Evolutionary conservation across 352 stramenopile species (phyloP).

Genomic region (Phytophthora colocasiae): DNA sequence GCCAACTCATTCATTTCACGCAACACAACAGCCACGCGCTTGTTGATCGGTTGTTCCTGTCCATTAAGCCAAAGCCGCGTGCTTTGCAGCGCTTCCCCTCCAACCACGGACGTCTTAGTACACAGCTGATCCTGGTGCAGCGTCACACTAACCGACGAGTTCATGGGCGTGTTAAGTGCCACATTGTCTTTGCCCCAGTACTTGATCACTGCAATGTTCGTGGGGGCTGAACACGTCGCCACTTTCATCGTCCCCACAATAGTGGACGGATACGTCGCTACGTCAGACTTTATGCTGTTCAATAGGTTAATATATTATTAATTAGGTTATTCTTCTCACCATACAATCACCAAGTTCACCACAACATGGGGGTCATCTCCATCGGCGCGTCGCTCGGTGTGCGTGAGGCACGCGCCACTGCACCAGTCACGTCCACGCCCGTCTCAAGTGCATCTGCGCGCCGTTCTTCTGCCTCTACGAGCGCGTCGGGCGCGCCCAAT

Average conservation of each 20-base stretch:
- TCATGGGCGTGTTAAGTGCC: constrained; percentile 96
- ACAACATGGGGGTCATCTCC: constrained; percentile 79
- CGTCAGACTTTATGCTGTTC: neutral
- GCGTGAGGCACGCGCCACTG: constrained; percentile 31
- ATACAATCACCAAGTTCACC: constrained; percentile 1
- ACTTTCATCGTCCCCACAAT: constrained; percentile 44
- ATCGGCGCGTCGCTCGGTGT: constrained; percentile 81
- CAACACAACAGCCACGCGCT: constrained; percentile 84
- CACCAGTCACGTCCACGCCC: neutral
- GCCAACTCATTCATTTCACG: constrained; percentile 68
- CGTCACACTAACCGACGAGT: constrained; percentile 97
- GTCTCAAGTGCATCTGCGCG: constrained; percentile 2
- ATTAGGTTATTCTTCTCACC: constrained; percentile 6
- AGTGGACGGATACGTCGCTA: neutral
- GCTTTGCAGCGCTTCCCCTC: constrained; percentile 64
- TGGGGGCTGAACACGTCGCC: constrained; percentile 93
- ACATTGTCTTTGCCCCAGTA: constrained; percentile 98
- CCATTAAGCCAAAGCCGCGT: constrained; percentile 98
- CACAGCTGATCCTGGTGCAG: constrained; percentile 95
- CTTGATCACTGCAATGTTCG: constrained; percentile 99
- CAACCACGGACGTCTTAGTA: constrained; percentile 94
- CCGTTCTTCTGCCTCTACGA: constrained; percentile 5
- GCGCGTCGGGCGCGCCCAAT: constrained; percentile 6
- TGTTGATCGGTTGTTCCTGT: constrained; percentile 79
- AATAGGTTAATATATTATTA: too few species aligned